phyloP scores from a whole-genome alignment of 805 yeast species.

The Limtongozyma cylindracea region DNA sequence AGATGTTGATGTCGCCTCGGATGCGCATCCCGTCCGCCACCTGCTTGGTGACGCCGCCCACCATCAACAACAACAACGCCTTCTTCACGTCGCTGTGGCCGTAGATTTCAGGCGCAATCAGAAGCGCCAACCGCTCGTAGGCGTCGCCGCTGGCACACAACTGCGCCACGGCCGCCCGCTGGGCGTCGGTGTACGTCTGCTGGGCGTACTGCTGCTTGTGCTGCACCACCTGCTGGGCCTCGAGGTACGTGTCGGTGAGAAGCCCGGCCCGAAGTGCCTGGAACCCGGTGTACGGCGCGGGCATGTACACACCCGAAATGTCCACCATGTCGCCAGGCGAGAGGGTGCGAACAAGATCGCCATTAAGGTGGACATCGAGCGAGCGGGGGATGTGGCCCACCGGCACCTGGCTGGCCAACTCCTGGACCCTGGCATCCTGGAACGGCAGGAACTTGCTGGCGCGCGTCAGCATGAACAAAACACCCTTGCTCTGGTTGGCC shows the following conservation, averaged over 20 bases:
- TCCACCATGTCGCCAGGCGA: slow-evolving; percentile 93
- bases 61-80: slow-evolving; percentile 57
- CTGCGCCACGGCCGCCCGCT: slow-evolving; percentile 25
- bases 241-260: slow-evolving; percentile 79
- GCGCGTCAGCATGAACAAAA: slow-evolving; percentile 75
- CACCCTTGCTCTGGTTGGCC: slow-evolving; percentile 65
- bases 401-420: slow-evolving; percentile 88
- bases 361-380: slow-evolving; percentile 69
- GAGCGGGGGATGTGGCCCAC: slow-evolving; percentile 93
- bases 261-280: slow-evolving; percentile 82
- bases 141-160: slow-evolving; percentile 39
- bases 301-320: slow-evolving; percentile 77
- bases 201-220: slow-evolving; percentile 73
- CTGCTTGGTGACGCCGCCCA: slow-evolving; percentile 90
- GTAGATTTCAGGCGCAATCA: slow-evolving; percentile 94
- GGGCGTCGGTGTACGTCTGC: slow-evolving; percentile 27
- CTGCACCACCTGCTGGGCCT: slow-evolving; percentile 65
- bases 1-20: slow-evolving; percentile 88
- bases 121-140: slow-evolving; percentile 56
- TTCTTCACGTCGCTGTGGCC: slow-evolving; percentile 90
- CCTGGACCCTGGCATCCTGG: slow-evolving; percentile 91
- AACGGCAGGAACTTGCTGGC: slow-evolving; percentile 90
- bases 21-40: slow-evolving; percentile 93
- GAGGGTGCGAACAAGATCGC: slow-evolving; percentile 66
- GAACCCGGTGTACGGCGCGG: slow-evolving; percentile 90